Base-by-base conservation (phyloP, 1,284 basidiomycete species). In the Agaricales sp. region DNA sequence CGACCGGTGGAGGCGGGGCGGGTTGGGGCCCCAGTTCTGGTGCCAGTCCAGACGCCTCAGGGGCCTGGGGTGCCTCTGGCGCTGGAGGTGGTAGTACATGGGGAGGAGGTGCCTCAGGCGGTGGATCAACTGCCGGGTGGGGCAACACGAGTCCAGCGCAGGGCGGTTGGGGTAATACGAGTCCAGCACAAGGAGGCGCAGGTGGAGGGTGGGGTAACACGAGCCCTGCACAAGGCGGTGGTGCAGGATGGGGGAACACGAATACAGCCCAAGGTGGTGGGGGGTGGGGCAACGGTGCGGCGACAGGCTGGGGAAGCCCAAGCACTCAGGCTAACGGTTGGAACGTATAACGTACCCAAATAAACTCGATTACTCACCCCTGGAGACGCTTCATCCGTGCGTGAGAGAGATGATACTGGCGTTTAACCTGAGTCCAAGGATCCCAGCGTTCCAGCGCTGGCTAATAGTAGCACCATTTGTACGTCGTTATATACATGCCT, bases 291-390 rank as follows among this genome's bases (percentile, higher is more conserved):
- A n/a, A n/a, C 8, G 30, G 11, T 11, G 30, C 30, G 30, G 30
- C 30, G 8, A 35, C 30, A 2, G 66, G 68, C 11, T 71, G 69
- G 69, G 57, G 55, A n/a, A 68, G 47, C 35, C 47, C 47, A 8
- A 47, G 24, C 18, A n/a, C 18, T 11, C 74, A 72, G 54, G 58
- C 73, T 19, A 77, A 75, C 55, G 77, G 76, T n/a, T 80, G 78
- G 77, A 77, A 69, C 54, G 62, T 75, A 23, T 77, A 61, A 59
- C n/a, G n/a, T n/a, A n/a, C n/a, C n/a, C n/a, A n/a, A n/a, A n/a
- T n/a, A n/a, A n/a, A n/a, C n/a, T n/a, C n/a, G n/a, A n/a, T n/a
- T n/a, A n/a, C n/a, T n/a, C n/a, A n/a, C n/a, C n/a, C n/a, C n/a
- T n/a, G n/a, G n/a, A n/a, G n/a, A n/a, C n/a, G n/a, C n/a, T n/a